Evolutionary conservation across 345 rosid species (phyloP), one percentile per base, ranked within the genome.

Genomic region (Bruguiera gymnorhiza): DNA sequence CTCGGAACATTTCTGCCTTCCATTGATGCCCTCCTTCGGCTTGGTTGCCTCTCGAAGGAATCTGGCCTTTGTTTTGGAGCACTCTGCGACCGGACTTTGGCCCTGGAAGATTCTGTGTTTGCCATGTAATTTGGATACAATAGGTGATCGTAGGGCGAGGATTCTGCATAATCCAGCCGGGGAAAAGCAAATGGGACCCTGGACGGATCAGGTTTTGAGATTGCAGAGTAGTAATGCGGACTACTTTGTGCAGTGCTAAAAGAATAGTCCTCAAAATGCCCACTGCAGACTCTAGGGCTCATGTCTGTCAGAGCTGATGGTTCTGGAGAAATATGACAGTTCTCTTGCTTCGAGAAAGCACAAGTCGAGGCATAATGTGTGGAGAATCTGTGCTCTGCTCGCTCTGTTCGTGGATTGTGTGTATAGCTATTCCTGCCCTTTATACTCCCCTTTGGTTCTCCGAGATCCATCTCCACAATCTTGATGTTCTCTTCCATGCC

Each of bases 1-100:
- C 88, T 85, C 0, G 92, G 97, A 11, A 95, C 75, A 59, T 87
- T 89, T 67, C 86, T 87, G 36, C 87, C 97, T 79, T 94, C 99
- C 59, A 87, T 66, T 0, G 97, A 88, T 23, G 78, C 39, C 78
- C 91, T 87, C 63, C 93, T 81, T 66, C 88, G 66, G 63, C 84
- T 91, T 0, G 79, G 84, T 65, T 85, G 98, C 84, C 88, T 81
- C 76, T 93, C 98, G 11, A 74, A 85, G 56, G 84, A 71, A 21
- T 53, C 57, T 6, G 24, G 57, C 57, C 57, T 53, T 73, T 73
- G 76, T 39, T 61, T 73, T 1, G 76, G 76, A 32, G 76, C 71
- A 48, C 76, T 73, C 6, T 73, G 76, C 6, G 76, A 73, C 55
- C 76, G 66, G 18, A 39, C 67, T 55, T 73, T 73, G 29, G 76